Percentiles rank a stretch among this genome's conserved stretches.
These are phyloP conservation scores for Colletotrichum acutatum DNA, from an alignment of 2,329 filamentous ascomycete genomes.

Conservation along the genomic window DNA sequence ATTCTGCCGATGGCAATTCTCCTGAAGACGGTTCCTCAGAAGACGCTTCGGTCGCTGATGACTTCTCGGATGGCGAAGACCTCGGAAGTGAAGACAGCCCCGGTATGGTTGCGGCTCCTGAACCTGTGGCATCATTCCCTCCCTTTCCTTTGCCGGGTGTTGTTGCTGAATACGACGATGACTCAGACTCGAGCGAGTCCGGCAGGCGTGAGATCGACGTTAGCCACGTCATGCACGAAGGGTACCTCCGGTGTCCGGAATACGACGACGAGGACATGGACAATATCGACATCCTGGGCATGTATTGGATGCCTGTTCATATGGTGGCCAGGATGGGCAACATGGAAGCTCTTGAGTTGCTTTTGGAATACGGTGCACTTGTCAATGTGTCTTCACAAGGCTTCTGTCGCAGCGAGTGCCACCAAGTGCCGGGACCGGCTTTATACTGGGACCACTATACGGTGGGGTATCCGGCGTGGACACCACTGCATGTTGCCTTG, in stretches of 20 bases:
- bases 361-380: not conserved
- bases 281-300: not conserved
- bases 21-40: not conserved
- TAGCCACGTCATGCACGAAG: not conserved
- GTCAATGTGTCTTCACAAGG: not conserved
- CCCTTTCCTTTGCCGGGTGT: not conserved
- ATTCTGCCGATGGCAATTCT: not conserved
- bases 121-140: too few species aligned
- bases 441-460: not conserved
- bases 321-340: not conserved
- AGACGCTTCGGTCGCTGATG: not conserved
- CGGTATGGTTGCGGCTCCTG: too few species aligned
- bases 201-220: not conserved
- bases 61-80: not conserved
- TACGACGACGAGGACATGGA: not conserved
- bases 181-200: not conserved
- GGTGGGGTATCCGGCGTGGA: not conserved
- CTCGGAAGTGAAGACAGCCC: not conserved
- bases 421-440: not conserved
- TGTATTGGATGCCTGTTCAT: constrained; percentile 4
- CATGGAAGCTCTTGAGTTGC: not conserved
- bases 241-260: not conserved
- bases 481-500: not conserved
- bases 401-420: not conserved
- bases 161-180: not conserved